Evolutionary conservation across 1,284 basidiomycete genomes (phyloP), one percentile per base, ranked within the genome.

Genomic region (Moesziomyces globuligerus): DNA sequence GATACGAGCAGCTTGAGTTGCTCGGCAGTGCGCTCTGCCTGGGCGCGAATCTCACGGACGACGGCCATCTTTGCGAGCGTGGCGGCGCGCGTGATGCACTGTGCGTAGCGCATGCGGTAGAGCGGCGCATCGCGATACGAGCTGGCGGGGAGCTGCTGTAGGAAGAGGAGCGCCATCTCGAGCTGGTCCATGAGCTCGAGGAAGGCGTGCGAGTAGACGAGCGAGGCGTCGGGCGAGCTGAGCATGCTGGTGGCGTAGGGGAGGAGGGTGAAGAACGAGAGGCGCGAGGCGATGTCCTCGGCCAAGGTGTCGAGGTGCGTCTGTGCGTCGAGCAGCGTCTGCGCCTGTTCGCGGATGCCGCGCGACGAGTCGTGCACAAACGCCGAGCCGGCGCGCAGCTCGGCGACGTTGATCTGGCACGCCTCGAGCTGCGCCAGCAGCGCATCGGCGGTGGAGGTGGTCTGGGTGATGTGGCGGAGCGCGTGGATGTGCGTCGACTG

Each of bases 211-310:
- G 72, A 54, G 26, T 74, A 61, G 36, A 79, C 69, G 24, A 77
- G 62, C n/a, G 40, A 34, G 5, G 54, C 49, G 41, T 72, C 62
- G 17, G 72, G 75, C 18, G 72, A 67, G 53, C 69, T 72, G 43
- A 80, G 68, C 50, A 81, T 62, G 24, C 56, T 56, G 10, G 79
- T 78, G 6, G 72, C 70, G 20, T 72, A 67, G 0, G 75, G 75
- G 0, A 80, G 67, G 34, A 81, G 42, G 15, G 74, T 70, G 50
- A 81, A 81, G 70, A 78, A 80, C 15, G 68, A 66, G 18, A 79
- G 76, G 10, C 79, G 66, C 17, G 72, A 56, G 9, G 52, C 36
- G 11, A 81, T 49, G 4, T 72, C 59, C 13, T 72, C 56, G 9
- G 72, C 59, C 10, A 79, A 48, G 10, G 37, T 44, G 25, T 75